Evolutionary conservation across 2,329 filamentous ascomycete species (phyloP).

Genomic region (Zymoseptoria tritici): DNA sequence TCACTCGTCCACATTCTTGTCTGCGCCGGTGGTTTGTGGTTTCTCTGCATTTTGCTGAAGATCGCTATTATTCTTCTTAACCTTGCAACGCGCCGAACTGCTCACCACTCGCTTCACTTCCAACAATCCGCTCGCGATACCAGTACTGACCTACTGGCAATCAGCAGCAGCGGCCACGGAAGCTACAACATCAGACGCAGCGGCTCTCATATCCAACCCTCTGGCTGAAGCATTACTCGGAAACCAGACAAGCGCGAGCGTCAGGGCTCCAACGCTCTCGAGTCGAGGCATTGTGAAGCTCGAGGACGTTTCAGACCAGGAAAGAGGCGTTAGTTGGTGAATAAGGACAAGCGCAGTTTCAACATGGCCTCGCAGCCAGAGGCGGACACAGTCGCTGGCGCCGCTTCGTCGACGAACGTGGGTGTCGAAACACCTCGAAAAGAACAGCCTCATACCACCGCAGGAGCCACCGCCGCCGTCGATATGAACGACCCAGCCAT

Average conservation of each 20-base stretch:
- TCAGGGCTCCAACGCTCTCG: not conserved
- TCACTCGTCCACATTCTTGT: not conserved
- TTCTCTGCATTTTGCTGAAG: not conserved
- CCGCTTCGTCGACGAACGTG: conserved; percentile 3
- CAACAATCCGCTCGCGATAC: not conserved
- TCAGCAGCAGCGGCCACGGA: not conserved
- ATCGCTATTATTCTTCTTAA: not conserved
- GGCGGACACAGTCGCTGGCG: conserved; percentile 14
- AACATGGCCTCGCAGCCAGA: not conserved
- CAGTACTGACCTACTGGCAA: not conserved
- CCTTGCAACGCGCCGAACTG: not conserved
- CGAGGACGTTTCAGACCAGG: not conserved
- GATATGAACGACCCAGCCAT: not conserved
- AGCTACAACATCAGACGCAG: not conserved
- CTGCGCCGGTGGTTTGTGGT: not conserved
- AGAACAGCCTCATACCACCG: not conserved
- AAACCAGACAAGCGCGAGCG: not conserved
- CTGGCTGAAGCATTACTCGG: not conserved
- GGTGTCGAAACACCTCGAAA: not conserved
- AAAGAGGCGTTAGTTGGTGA: not conserved
- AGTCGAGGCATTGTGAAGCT: not conserved
- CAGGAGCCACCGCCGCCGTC: not conserved
- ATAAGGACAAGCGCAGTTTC: not conserved
- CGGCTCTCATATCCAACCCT: not conserved
- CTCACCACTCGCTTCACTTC: not conserved